These are phyloP conservation scores for Torulaspora quercuum DNA, from an alignment of 805 yeast genomes.

Conservation along the genomic window DNA sequence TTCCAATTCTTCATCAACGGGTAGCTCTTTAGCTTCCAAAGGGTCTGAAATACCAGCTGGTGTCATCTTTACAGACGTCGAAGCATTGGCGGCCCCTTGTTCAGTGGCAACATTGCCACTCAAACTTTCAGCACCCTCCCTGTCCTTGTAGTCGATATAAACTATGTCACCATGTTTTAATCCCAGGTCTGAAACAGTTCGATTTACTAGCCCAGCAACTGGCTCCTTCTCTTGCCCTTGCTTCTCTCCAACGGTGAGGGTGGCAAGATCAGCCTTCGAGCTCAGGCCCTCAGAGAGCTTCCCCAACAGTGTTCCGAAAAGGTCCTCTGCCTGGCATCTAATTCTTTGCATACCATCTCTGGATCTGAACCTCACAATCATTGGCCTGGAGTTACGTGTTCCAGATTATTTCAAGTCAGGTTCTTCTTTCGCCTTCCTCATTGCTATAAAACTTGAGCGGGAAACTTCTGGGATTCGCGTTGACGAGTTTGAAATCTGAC, in stretches of 20 bases:
- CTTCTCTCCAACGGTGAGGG: slow-evolving; percentile 29
- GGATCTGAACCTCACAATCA: slow-evolving; percentile 76
- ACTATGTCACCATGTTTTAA: slow-evolving; percentile 62
- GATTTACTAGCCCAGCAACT: slow-evolving; percentile 24
- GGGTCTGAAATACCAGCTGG: slow-evolving; percentile 10
- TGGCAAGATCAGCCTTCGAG: slow-evolving; percentile 25
- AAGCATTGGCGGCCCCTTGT: neutral
- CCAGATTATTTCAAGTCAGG: no score
- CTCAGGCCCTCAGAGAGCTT: slow-evolving; percentile 33
- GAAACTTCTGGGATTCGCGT: no score
- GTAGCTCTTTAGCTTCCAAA: slow-evolving; percentile 47
- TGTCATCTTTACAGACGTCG: slow-evolving; percentile 15
- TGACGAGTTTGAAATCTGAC: no score
- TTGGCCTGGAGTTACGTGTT: no score
- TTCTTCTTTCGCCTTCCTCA: no score
- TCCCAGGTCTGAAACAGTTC: slow-evolving; percentile 42
- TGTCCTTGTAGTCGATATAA: slow-evolving; percentile 40
- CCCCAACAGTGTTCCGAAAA: slow-evolving; percentile 45
- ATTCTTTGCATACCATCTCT: slow-evolving; percentile 81
- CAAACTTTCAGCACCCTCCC: slow-evolving; percentile 1
- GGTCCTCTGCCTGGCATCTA: slow-evolving; percentile 42
- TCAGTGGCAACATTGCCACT: slow-evolving; percentile 1
- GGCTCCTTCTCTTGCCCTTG: slow-evolving; percentile 32
- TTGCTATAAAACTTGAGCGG: no score
- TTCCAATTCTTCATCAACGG: slow-evolving; percentile 66